Base-by-base conservation (phyloP, 1,284 basidiomycete genomes). In the Takashimella koratensis region DNA sequence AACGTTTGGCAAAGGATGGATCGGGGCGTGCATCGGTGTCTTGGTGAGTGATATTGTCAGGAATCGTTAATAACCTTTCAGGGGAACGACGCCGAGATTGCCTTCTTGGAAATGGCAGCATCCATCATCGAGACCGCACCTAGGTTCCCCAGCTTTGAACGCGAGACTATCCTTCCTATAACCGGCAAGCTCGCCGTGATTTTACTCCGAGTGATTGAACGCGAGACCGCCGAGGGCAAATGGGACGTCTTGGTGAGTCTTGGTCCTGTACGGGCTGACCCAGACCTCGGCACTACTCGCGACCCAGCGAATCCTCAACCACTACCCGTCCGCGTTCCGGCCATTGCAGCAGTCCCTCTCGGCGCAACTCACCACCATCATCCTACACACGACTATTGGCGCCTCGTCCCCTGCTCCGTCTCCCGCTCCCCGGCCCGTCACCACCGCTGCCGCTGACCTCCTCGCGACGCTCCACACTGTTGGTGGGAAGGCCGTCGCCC, bases 101-200 rank as follows among this genome's bases (percentile, higher is more conserved):
- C 30, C 8, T 64, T 63, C 48, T 47, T 73, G 11, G 43, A 43
- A 1, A 56, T 76, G 5, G 51, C 67, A 6, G 52, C 53, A 3
- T 60, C 61, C 0, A 53, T 74, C 5, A 56, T 76, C 6, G 20
- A 58, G 2, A 51, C 58, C 16, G 54, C 66, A 0, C 56, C 66
- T 0, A 53, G 62, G 22, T 72, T 67, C 24, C 74, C 74, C 0
- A 60, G 67, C 3, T 74, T 74, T 51, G 70, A 73, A 56, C 56
- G 74, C 23, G 71, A 74, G 49, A 61, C 63, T 1, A 58, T 72
- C 23, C 66, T 69, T 30, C 74, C 74, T 8, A 59, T 70, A 19
- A 69, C 73, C 60, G 70, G 69, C 45, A 76, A 74, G 58, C 54
- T 71, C 13, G 62, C 69, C 8, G 63, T 70, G 2, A 64, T 65